phyloP scores from a whole-genome alignment of 2,329 filamentous ascomycete genomes.

The Aspergillus glaucus region DNA sequence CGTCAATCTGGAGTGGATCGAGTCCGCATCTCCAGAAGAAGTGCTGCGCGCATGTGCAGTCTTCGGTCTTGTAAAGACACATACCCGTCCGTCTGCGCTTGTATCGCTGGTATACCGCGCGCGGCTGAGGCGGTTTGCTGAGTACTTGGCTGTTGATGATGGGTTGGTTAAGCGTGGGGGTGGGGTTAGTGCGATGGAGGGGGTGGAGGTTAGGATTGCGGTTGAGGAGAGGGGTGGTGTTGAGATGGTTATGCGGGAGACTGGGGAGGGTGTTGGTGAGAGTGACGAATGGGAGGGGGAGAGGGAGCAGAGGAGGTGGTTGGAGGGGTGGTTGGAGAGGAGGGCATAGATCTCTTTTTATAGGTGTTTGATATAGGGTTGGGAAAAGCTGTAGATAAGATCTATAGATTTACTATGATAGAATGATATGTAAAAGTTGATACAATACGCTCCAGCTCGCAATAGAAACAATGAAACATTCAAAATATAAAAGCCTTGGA shows the following conservation, averaged over 20 bases:
- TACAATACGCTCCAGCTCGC: no score
- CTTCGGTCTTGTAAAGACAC: slow-evolving; percentile 25
- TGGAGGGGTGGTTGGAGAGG: slow-evolving; percentile 28
- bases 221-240: slow-evolving; percentile 60
- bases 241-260: slow-evolving; percentile 17
- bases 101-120: slow-evolving; percentile 44
- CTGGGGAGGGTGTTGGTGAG: not conserved
- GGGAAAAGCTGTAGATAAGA: no score
- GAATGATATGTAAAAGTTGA: no score
- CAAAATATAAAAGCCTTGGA: no score
- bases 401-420: no score
- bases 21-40: slow-evolving; percentile 14
- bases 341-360: slow-evolving; percentile 1
- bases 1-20: slow-evolving; percentile 14
- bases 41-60: slow-evolving; percentile 30
- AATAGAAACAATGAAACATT: no score
- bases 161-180: slow-evolving; percentile 58
- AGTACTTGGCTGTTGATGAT: slow-evolving; percentile 67
- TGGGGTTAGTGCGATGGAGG: slow-evolving; percentile 52
- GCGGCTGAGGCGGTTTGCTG: slow-evolving; percentile 49
- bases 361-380: no score
- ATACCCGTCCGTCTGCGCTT: slow-evolving; percentile 39
- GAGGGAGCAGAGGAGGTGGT: slow-evolving; percentile 28
- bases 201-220: slow-evolving; percentile 62
- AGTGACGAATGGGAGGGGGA: slow-evolving; percentile 19